Evolutionary conservation across 2,329 filamentous ascomycete species (phyloP).

Genomic region (Tricladium varicosporioides): DNA sequence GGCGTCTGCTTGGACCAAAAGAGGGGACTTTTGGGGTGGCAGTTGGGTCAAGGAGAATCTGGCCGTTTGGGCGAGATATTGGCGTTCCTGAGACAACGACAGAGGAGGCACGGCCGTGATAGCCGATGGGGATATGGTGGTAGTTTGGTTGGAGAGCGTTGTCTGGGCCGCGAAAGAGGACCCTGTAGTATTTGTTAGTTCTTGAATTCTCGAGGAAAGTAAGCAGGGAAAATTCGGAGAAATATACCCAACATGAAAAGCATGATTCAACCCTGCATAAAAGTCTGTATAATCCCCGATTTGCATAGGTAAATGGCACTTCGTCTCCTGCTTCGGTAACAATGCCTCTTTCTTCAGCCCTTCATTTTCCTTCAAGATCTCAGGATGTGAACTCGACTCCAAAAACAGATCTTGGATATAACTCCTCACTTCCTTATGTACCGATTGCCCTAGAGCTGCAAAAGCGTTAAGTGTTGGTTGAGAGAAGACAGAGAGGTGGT

Average conservation of each 20-base stretch:
- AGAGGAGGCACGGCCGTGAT: conserved; percentile 75
- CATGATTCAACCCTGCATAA: conserved; percentile 78
- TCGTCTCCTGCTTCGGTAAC: conserved; percentile 52
- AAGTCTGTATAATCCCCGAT: conserved; percentile 87
- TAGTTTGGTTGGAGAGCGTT: conserved; percentile 81
- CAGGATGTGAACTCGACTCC: conserved; percentile 55
- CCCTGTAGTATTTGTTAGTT: too few species aligned
- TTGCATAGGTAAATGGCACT: conserved; percentile 69
- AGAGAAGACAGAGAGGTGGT: conserved; percentile 60
- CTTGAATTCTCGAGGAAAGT: too few species aligned
- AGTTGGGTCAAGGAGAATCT: conserved; percentile 65
- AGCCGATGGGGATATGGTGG: conserved; percentile 76
- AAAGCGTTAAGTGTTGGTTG: conserved; percentile 70
- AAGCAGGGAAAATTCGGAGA: too few species aligned
- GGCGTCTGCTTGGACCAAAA: conserved; percentile 60
- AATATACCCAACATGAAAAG: conserved; percentile 50
- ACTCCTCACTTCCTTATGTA: conserved; percentile 66
- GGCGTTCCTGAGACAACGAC: conserved; percentile 72
- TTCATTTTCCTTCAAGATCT: conserved; percentile 61
- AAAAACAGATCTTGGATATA: conserved; percentile 68
- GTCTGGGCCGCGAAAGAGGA: conserved; percentile 68
- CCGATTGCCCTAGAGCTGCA: conserved; percentile 65
- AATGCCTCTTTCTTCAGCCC: conserved; percentile 56
- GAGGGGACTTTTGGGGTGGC: conserved; percentile 60
- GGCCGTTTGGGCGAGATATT: conserved; percentile 62